Evolutionary conservation across 164 flowering plant species (phyloP).

Genomic region (Warburgia ugandensis): DNA sequence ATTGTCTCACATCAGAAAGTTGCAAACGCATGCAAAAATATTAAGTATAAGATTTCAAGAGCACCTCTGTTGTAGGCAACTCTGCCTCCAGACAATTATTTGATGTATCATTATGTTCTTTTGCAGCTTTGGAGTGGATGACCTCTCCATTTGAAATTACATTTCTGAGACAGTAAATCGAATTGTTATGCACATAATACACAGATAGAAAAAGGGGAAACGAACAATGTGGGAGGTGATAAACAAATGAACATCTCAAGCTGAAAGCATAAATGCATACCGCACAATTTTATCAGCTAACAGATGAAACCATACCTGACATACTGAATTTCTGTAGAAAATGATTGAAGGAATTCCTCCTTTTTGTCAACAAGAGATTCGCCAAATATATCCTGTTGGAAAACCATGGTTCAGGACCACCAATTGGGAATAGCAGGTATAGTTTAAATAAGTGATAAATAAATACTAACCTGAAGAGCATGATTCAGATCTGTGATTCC

Average conservation of each 20-base stretch:
- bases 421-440: neutral
- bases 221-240: too few relatives aligned
- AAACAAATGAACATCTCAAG: neutral
- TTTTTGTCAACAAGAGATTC: conserved; percentile 64
- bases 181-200: neutral
- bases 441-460: conserved; percentile 1
- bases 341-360: conserved; percentile 74
- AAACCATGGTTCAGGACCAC: conserved; percentile 5
- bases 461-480: conserved; percentile 56
- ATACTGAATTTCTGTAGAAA: conserved; percentile 44
- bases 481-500: conserved; percentile 76
- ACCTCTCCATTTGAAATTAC: conserved; percentile 43
- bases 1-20: too few relatives aligned
- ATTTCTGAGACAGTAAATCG: conserved; percentile 27
- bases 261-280: neutral
- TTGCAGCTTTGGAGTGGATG: conserved; percentile 26
- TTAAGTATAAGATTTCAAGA: conserved; percentile 5
- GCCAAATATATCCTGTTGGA: conserved; percentile 66
- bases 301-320: conserved; percentile 53
- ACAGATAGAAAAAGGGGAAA: too few relatives aligned
- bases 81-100: conserved; percentile 22
- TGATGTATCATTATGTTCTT: conserved; percentile 18
- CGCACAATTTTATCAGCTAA: too few relatives aligned
- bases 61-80: conserved; percentile 39
- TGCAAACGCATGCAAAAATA: too few relatives aligned